Base-by-base conservation (phyloP, 2,329 filamentous ascomycete species). In the Sporothrix pseudoabietina region DNA sequence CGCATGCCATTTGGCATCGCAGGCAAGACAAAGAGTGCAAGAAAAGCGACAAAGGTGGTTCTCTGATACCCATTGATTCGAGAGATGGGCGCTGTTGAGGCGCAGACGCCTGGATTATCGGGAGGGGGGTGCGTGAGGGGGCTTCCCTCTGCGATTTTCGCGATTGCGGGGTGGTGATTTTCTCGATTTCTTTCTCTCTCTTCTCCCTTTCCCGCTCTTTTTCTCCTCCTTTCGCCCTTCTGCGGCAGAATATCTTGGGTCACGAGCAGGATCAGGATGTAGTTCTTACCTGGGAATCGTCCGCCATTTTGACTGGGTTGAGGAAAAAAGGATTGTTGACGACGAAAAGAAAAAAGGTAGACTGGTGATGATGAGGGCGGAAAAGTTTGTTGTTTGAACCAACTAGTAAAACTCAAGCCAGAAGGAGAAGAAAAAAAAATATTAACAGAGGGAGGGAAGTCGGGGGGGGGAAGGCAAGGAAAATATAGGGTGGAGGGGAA, bases 261-360 rank as follows among this genome's bases (percentile, higher is more conserved):
- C 65, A 71, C 68, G 52, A 61, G 41, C 10, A 52, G 39, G 14
- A 12, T n/a, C 68, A 75, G 52, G 71, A 72, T 65, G 72, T 59
- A 55, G 61, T 57, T 82, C 86, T 84, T 84, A 88, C 87, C 81
- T 87, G 80, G 76, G 80, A 80, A 77, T 83, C 86, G 77, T 88
- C 87, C 79, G 87, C 82, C 87, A 89, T 89, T 80, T 83, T 88
- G 86, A 85, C 81, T 81, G 81, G 82, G 82, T 84, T 78, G 78
- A 75, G 74, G 76, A 78, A 77, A 75, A 76, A 73, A 77, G 77
- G 76, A 73, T 78, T 22, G 71, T 71, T 73, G 69, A 69, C 65
- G 68, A 71, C n/a, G 69, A 69, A 35, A 59, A 19, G 22, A 80
- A 59, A 19, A 32, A 80, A 79, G 76, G 78, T 74, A 79, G 79